Evolutionary conservation across 2,329 filamentous ascomycete genomes (phyloP), one percentile per base, ranked within the genome.

Genomic region (Penicillium sclerotiorum): DNA sequence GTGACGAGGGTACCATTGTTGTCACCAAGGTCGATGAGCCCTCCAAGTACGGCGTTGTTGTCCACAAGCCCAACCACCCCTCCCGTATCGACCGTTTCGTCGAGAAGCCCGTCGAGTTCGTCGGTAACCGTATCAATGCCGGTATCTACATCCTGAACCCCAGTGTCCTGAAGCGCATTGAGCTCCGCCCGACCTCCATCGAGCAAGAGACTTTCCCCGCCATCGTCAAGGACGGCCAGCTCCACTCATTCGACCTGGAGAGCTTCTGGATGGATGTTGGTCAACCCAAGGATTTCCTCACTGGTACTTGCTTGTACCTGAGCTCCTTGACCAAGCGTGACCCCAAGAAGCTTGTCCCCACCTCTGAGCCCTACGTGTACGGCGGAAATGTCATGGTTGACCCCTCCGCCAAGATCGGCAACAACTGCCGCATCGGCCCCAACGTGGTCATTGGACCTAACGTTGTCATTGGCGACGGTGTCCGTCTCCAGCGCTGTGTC

Each of bases 261-360:
- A 91, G 93, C 63, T 97, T 95, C 84, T 97, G 93, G 93, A 97
- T 97, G 93, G 93, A 97, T 64, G 90, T 99, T 58, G 93, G 93
- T 65, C 93, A 99, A 77, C 93, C 93, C 63, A 99, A 97, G 80
- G 93, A 99, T 71, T 99, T 97, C 83, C 80, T 99, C 48, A 90
- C 88, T 18, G 93, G 93, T 56, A 97, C 94, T 55, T 97, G 93
- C 77, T 82, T 99, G 56, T 97, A 96, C 79, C 89, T 99, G 45
- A 91, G 90, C 39, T 95, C 90, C 3, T 83, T 97, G 53, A 83
- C 91, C 51, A 96, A 96, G 84, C 91, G 89, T 77, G 85, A 86
- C 70, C 89, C 90, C 68, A 92, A 95, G 78, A 81, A 89, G 53
- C 88, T 97, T 44, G 85, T 87, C 7, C 80, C 91, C 1, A 73